Evolutionary conservation across 805 yeast genomes (phyloP).

Genomic region (Wickerhamomyces alni): DNA sequence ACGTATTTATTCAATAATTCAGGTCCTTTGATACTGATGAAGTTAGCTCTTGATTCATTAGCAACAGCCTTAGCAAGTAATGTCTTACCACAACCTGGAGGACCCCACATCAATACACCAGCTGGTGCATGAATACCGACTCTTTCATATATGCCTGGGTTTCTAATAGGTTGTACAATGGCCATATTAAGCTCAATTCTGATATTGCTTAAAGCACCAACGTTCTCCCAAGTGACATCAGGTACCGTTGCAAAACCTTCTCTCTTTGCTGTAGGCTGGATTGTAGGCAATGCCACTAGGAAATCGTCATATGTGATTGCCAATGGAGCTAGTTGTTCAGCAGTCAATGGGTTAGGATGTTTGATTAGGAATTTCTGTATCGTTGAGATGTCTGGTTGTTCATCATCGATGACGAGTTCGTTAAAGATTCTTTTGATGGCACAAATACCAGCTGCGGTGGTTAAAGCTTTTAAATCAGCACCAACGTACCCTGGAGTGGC

Average conservation of each 20-base stretch:
- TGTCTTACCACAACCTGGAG: constrained; percentile 99
- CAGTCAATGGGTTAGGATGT: constrained; percentile 77
- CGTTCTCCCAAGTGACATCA: constrained; percentile 92
- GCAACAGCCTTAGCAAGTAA: constrained; percentile 96
- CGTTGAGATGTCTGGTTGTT: constrained; percentile 40
- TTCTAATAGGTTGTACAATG: constrained; percentile 90
- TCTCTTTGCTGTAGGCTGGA: constrained; percentile 96
- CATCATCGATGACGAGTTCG: constrained; percentile 26
- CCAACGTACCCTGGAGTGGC: constrained; percentile 97
- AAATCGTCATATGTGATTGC: constrained; percentile 79
- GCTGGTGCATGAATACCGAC: constrained; percentile 97
- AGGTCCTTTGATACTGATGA: constrained; percentile 94
- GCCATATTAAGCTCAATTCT: constrained; percentile 95
- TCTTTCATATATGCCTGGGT: constrained; percentile 81
- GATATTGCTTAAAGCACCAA: constrained; percentile 79
- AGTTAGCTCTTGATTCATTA: constrained; percentile 92
- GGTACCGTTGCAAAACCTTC: constrained; percentile 99
- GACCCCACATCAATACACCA: constrained; percentile 98
- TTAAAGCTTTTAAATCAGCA: constrained; percentile 91
- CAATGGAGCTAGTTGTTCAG: constrained; percentile 69
- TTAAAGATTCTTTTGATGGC: constrained; percentile 90
- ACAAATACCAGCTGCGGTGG: constrained; percentile 90
- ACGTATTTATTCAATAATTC: constrained; percentile 91
- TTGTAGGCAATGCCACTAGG: constrained; percentile 76
- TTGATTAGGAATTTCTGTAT: constrained; percentile 65